A percentile compares a stretch with the other conserved stretches of the same genome.
Conservation (phyloP, 768 basidiomycete species). For the Tylopilus rubrobrunneus region DNA sequence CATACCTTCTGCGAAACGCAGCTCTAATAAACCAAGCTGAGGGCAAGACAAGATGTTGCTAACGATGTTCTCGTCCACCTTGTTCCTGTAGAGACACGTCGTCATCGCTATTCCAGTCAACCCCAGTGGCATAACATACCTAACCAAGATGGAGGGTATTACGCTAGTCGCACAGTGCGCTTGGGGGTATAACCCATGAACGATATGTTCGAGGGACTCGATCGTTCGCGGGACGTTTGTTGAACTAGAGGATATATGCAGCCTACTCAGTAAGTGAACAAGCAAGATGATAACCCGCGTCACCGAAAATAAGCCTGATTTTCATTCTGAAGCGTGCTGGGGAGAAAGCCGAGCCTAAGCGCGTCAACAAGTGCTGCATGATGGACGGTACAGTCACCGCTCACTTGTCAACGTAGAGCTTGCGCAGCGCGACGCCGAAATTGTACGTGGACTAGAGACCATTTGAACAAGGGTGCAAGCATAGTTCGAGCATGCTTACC, state of each 20-base stretch:
- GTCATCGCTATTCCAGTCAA: not conserved
- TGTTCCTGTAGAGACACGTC: constrained; percentile 43
- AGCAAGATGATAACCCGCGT: not conserved
- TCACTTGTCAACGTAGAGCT: constrained; percentile 65
- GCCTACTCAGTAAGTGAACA: not conserved
- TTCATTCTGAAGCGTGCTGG: constrained; percentile 43
- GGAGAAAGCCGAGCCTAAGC: constrained; percentile 60
- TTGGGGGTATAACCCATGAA: constrained; percentile 69
- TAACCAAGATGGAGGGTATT: constrained; percentile 49
- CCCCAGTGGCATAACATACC: constrained; percentile 36
- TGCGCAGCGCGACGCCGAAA: constrained; percentile 56
- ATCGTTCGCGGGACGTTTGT: constrained; percentile 78
- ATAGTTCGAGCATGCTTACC: constrained; percentile 33
- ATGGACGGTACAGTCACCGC: constrained; percentile 2
- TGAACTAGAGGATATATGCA: constrained; percentile 36
- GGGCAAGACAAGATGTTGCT: constrained; percentile 69
- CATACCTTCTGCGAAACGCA: constrained; percentile 64
- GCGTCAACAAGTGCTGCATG: not conserved
- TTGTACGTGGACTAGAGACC: constrained; percentile 56
- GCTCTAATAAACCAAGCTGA: constrained; percentile 56
- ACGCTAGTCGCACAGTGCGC: constrained; percentile 42
- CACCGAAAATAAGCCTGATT: constrained; percentile 59
- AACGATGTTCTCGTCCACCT: constrained; percentile 65
- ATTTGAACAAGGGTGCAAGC: not conserved
- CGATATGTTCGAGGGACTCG: constrained; percentile 68